phyloP scores from a whole-genome alignment of 2,329 filamentous ascomycete genomes.

The Paradendryphiella salina region DNA sequence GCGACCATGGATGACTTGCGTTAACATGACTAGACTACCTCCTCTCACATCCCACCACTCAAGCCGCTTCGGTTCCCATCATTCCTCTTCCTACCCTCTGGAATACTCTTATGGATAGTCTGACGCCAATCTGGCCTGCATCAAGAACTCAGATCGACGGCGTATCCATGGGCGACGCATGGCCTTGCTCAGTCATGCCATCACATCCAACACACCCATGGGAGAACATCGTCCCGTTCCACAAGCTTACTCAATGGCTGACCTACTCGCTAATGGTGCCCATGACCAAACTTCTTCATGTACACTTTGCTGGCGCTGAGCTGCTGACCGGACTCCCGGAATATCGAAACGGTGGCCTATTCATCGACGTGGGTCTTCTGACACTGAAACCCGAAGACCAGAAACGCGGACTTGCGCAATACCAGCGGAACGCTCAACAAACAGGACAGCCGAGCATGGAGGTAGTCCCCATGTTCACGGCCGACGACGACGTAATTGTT shows the following conservation, averaged over 20 bases:
- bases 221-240: conserved; percentile 86
- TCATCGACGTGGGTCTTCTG: conserved; percentile 82
- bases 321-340: conserved; percentile 86
- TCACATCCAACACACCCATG: conserved; percentile 68
- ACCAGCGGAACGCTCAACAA: conserved; percentile 69
- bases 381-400: conserved; percentile 71
- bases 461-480: conserved; percentile 72
- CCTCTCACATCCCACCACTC: conserved; percentile 86
- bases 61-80: conserved; percentile 85
- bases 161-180: conserved; percentile 86
- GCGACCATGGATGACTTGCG: conserved; percentile 2
- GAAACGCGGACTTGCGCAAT: conserved; percentile 71
- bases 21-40: conserved; percentile 70
- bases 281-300: conserved; percentile 77
- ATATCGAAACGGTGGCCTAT: conserved; percentile 87
- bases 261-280: conserved; percentile 92
- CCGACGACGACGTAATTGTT: conserved; percentile 76
- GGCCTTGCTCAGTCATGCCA: conserved; percentile 88
- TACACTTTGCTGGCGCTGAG: conserved; percentile 81
- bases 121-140: conserved; percentile 84
- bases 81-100: conserved; percentile 86
- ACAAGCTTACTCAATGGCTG: conserved; percentile 90
- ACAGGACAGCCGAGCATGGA: conserved; percentile 73
- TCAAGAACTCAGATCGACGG: conserved; percentile 87
- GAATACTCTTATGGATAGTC: conserved; percentile 84